phyloP scores from a whole-genome alignment of 2,329 filamentous ascomycete species.

The Paraphaeosphaeria minitans region DNA sequence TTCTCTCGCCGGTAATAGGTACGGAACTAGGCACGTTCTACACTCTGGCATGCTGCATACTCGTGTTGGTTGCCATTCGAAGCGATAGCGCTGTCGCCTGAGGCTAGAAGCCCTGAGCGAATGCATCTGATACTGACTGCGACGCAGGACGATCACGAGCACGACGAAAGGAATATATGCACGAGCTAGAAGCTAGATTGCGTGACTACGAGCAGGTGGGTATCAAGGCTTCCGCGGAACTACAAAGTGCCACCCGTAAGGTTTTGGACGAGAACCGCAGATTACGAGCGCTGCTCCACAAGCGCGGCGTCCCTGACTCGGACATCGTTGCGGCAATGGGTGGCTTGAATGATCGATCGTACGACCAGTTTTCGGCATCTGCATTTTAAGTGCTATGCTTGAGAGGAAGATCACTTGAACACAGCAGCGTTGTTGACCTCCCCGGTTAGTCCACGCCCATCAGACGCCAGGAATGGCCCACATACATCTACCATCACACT shows the following conservation, averaged over 20 bases:
- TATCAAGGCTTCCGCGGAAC: conserved; percentile 71
- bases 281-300: conserved; percentile 63
- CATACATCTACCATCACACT: conserved; percentile 27
- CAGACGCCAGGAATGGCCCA: conserved; percentile 20
- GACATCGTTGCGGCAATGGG: conserved; percentile 52
- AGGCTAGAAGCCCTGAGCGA: not conserved
- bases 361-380: conserved; percentile 36
- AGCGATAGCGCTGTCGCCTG: not conserved
- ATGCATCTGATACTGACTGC: conserved; percentile 3
- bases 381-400: conserved; percentile 39
- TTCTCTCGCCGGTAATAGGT: not conserved
- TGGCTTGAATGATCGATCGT: conserved; percentile 26
- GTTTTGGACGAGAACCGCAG: conserved; percentile 73
- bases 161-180: conserved; percentile 73
- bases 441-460: conserved; percentile 15
- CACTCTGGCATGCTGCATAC: not conserved
- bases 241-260: conserved; percentile 70
- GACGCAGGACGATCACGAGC: conserved; percentile 67
- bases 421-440: conserved; percentile 26
- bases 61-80: not conserved
- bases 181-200: conserved; percentile 69
- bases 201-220: conserved; percentile 68
- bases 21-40: not conserved
- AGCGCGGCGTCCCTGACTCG: conserved; percentile 62
- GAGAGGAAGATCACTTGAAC: conserved; percentile 34